Percentiles rank a stretch among this genome's conserved stretches.
Conservation (phyloP, 2,329 filamentous ascomycete genomes). For the Trichoderma citrinoviride region DNA sequence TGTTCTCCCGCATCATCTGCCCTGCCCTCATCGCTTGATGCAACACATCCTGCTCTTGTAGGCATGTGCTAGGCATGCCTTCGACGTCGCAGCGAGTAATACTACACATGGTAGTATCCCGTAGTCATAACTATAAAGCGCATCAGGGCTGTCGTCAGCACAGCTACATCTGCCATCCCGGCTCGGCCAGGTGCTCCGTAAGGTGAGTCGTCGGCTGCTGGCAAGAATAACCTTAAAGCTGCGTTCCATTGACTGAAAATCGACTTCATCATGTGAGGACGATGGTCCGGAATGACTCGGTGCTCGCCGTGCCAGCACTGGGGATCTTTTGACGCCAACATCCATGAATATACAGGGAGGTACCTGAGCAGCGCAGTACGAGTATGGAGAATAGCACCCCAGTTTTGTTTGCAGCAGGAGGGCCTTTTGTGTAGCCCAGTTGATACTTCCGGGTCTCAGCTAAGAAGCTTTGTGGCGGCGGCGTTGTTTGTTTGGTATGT, state of each 20-base stretch:
- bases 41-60: not conserved
- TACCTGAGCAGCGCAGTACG: not conserved
- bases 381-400: not conserved
- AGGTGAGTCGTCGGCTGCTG: not conserved
- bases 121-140: not conserved
- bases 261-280: not conserved
- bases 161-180: not conserved
- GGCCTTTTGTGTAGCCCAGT: not conserved
- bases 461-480: not conserved
- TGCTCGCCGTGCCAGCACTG: not conserved
- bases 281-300: not conserved
- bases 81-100: not conserved
- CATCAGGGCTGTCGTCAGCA: not conserved
- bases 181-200: not conserved
- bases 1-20: not conserved
- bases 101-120: not conserved
- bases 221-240: slow-evolving; percentile 2
- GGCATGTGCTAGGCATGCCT: not conserved
- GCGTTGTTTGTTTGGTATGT: not conserved
- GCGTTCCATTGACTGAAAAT: not conserved
- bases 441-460: not conserved
- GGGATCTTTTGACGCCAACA: not conserved
- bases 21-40: not conserved
- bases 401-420: not conserved
- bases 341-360: not conserved